Conservation (phyloP, 2,329 filamentous ascomycete species). For the Fusarium torreyae region DNA sequence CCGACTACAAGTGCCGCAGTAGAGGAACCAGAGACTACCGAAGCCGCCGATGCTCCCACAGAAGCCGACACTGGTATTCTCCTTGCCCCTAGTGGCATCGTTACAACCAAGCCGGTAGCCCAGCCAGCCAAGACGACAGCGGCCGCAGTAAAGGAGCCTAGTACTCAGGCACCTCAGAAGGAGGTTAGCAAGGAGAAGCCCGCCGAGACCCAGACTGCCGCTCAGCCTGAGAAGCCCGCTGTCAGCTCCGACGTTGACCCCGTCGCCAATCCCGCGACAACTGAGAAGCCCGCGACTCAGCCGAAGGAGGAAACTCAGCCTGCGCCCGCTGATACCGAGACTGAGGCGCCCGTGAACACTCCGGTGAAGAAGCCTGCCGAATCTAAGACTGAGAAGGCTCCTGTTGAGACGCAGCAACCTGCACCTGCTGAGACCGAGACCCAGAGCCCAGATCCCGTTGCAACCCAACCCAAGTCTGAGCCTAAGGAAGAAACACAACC, state of each 20-base stretch:
- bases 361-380: constrained; percentile 21
- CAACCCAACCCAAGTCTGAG: not conserved
- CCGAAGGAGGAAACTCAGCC: constrained; percentile 30
- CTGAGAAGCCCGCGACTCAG: constrained; percentile 10
- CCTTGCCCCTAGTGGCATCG: constrained; percentile 46
- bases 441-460: not conserved
- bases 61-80: constrained; percentile 48
- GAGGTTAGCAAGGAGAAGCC: constrained; percentile 16
- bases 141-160: constrained; percentile 17
- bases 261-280: constrained; percentile 17
- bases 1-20: constrained; percentile 38
- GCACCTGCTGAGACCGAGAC: constrained; percentile 17
- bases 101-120: constrained; percentile 38
- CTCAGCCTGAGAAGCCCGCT: not conserved
- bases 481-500: constrained; percentile 12
- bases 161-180: constrained; percentile 19
- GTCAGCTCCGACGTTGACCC: constrained; percentile 13
- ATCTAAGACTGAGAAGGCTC: constrained; percentile 1
- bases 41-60: constrained; percentile 17
- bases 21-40: constrained; percentile 31
- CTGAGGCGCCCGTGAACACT: constrained; percentile 19
- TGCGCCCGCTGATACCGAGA: constrained; percentile 17
- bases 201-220: constrained; percentile 10
- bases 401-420: constrained; percentile 23
- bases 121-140: constrained; percentile 28